Evolutionary conservation across 2,329 filamentous ascomycete species (phyloP).

Genomic region (Talaromyces pinophilus): DNA sequence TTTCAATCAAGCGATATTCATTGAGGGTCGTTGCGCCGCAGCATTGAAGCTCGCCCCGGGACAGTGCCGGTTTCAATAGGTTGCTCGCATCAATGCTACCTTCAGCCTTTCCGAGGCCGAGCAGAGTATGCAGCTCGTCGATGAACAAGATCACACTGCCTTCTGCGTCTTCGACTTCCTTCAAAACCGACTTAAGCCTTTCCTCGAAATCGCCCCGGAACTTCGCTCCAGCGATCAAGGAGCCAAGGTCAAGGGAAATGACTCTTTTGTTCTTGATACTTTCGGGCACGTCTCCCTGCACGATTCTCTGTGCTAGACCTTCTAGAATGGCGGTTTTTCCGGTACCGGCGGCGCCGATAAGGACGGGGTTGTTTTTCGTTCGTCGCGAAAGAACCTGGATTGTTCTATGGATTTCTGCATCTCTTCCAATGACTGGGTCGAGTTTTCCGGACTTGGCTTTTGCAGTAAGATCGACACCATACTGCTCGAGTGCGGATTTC

Average conservation of each 20-base stretch:
- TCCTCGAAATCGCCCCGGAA: slow-evolving; percentile 97
- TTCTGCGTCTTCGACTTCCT: slow-evolving; percentile 84
- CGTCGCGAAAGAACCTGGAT: slow-evolving; percentile 90
- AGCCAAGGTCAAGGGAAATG: slow-evolving; percentile 82
- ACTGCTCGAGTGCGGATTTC: slow-evolving; percentile 88
- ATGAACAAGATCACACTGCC: slow-evolving; percentile 93
- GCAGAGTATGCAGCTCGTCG: slow-evolving; percentile 87
- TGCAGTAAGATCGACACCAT: slow-evolving; percentile 84
- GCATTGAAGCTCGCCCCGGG: slow-evolving; percentile 88
- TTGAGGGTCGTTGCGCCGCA: slow-evolving; percentile 91
- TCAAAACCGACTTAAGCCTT: slow-evolving; percentile 83
- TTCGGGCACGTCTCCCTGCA: slow-evolving; percentile 89
- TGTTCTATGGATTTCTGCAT: slow-evolving; percentile 86
- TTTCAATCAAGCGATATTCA: slow-evolving; percentile 92
- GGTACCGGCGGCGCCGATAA: slow-evolving; percentile 89
- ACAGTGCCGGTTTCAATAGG: slow-evolving; percentile 88
- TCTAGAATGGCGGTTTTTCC: slow-evolving; percentile 94
- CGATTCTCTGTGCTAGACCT: slow-evolving; percentile 84
- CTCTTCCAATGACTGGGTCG: slow-evolving; percentile 92
- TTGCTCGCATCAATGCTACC: slow-evolving; percentile 97
- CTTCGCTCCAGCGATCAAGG: slow-evolving; percentile 92
- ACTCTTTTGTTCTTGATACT: slow-evolving; percentile 94
- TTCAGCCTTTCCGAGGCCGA: slow-evolving; percentile 91
- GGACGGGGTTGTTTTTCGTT: slow-evolving; percentile 93
- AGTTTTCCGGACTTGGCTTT: slow-evolving; percentile 84